phyloP scores from a whole-genome alignment of 805 yeast species.

The Sungouiella thailandica region DNA sequence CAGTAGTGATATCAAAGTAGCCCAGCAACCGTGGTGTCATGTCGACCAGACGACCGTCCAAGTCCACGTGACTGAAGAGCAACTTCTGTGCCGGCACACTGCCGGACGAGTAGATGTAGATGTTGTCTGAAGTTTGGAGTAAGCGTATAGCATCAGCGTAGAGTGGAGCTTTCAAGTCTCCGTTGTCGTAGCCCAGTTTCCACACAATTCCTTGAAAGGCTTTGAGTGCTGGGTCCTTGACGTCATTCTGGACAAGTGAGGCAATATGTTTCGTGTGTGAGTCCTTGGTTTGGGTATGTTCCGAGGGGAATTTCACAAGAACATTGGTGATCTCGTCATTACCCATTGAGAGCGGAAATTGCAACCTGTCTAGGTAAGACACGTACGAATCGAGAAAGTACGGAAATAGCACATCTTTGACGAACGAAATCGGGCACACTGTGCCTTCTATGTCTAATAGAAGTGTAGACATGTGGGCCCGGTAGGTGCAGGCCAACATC shows the following conservation, averaged over 20 bases:
- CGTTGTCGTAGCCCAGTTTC: conserved; percentile 74
- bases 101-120: conserved; percentile 86
- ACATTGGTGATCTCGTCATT: conserved; percentile 21
- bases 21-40: conserved; percentile 52
- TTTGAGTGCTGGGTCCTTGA: conserved; percentile 75
- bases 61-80: conserved; percentile 59
- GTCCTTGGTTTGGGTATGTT: conserved; percentile 19
- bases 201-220: conserved; percentile 80
- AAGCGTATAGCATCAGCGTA: conserved; percentile 65
- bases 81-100: conserved; percentile 82
- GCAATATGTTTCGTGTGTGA: conserved; percentile 45
- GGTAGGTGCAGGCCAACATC: too few species aligned
- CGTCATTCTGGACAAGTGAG: conserved; percentile 56
- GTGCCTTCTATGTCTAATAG: conserved; percentile 89
- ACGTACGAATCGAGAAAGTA: conserved; percentile 58
- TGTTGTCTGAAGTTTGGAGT: conserved; percentile 33
- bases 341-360: conserved; percentile 16
- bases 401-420: conserved; percentile 72
- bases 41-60: conserved; percentile 36
- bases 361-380: conserved; percentile 22
- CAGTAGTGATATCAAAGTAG: conserved; percentile 80
- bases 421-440: conserved; percentile 86
- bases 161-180: conserved; percentile 72
- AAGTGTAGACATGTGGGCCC: conserved; percentile 17
- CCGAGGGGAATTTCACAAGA: conserved; percentile 44